Evolutionary conservation across 495 filamentous ascomycete species (phyloP), one percentile per base, ranked within the genome.

Genomic region (Neurospora terricola): DNA sequence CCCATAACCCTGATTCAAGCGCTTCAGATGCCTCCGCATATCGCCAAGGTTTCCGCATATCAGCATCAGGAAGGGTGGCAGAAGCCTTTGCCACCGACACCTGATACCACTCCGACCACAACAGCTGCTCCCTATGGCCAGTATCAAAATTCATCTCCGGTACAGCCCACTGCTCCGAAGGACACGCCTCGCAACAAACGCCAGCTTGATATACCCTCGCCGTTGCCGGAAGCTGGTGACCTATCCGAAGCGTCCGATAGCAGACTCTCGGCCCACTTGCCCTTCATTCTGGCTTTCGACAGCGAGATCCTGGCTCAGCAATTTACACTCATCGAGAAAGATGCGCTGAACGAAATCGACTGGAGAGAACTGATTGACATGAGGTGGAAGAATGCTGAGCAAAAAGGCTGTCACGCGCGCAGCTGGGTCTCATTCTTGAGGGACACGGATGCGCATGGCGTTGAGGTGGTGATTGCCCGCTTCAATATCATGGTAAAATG

Each of bases 401-500:
- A 86, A 18, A 86, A 76, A 27, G 85, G 86, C 11, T 85, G 87
- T 39, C 88, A 90, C 75, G 84, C 88, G 27, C 87, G 88, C 69
- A 90, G 91, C 73, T 99, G 96, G 96, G 93, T 97, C n/a, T 90
- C 96, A 69, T 98, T 96, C 78, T 87, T 99, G 14, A 88, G 89
- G 38, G 87, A 90, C n/a, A 88, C 90, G 18, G 90, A 96, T 73
- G 91, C 91, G 34, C 91, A 89, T 42, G 96, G 96, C 27, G 93
- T 98, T 70, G 96, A 98, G 76, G 86, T 99, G n/a, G 94, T 97
- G 27, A 94, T 97, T 76, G 93, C 94, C 23, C 92, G 96, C 42
- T 98, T 98, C 85, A 98, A 98, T 80, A 87, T 99, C 74, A 92
- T 98, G 87, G 94, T 97, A 70, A 98, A 97, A 84, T 99, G 96